These are phyloP conservation scores for Leccinum barrowsii DNA, from an alignment of 768 basidiomycete genomes.

Conservation along the genomic window DNA sequence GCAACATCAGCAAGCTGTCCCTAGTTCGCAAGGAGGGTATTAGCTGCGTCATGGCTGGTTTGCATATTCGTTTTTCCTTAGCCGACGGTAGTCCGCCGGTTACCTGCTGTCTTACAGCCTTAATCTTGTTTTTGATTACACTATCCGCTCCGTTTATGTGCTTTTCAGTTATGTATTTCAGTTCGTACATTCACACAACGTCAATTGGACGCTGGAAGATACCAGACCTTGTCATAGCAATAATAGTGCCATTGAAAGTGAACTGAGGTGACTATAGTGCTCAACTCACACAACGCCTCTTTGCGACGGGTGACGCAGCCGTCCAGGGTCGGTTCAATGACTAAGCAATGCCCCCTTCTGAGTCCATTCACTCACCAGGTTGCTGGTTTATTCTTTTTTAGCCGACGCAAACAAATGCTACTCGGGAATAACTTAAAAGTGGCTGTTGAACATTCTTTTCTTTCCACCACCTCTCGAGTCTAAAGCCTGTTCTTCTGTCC, in stretches of 20 bases:
- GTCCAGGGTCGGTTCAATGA: neutral
- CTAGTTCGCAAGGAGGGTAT: slow-evolving; percentile 52
- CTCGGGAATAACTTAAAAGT: neutral
- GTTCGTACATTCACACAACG: slow-evolving; percentile 27
- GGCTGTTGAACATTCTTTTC: neutral
- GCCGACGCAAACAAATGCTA: slow-evolving; percentile 21
- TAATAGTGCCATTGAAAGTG: neutral
- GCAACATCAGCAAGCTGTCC: slow-evolving; percentile 52
- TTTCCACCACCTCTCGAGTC: slow-evolving; percentile 2
- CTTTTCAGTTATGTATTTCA: slow-evolving; percentile 37
- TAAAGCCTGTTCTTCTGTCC: slow-evolving; percentile 9
- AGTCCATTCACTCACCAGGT: neutral
- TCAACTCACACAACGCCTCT: neutral
- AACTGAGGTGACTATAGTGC: neutral
- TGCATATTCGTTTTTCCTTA: slow-evolving; percentile 12
- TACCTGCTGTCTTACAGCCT: slow-evolving; percentile 18
- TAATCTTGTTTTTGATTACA: slow-evolving; percentile 27
- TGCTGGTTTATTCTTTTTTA: slow-evolving; percentile 1
- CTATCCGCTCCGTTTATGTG: slow-evolving; percentile 32
- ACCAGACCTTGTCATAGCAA: neutral
- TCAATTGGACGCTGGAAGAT: slow-evolving; percentile 19
- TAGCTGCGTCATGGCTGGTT: slow-evolving; percentile 27
- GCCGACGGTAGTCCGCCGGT: slow-evolving; percentile 6
- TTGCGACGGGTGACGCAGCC: too few species aligned
- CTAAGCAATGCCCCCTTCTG: neutral